Base-by-base conservation (phyloP, 2,329 filamentous ascomycete genomes). In the Penicillium psychrosexuale region DNA sequence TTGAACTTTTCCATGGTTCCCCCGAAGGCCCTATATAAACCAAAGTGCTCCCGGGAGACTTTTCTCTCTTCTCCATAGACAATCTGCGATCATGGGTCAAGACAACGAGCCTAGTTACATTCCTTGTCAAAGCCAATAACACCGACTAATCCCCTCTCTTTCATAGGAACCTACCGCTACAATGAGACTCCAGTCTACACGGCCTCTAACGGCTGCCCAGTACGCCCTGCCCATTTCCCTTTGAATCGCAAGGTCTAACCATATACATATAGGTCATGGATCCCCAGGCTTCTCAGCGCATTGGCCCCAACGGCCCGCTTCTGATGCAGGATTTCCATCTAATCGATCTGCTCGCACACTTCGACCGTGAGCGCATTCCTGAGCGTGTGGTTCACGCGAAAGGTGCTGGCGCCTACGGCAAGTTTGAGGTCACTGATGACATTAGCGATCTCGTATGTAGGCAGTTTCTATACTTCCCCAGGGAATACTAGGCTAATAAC, bases 321-420 rank as follows among this genome's bases (percentile, higher is more conserved):
- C 74, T 86, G 57, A 79, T 87, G 22, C 84, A 86, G 65, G 84
- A 86, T 67, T 85, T 85, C 67, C 84, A 87, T 66, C 71, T 87
- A 68, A 83, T 88, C 61, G 85, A 86, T 61, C 71, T 84, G 33
- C 77, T 88, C 13, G 72, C 75, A 22, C 72, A 75, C 52, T 76
- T 76, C 48, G 70, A 76, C 59, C 66, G 72, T 19, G 73, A 75
- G 55, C 66, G 72, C 19, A 74, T 74, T 43, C 74, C 73, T 0
- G 74, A 76, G 61, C 69, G 73, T 40, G 72, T 75, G 11, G 74
- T 76, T n/a, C 74, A 76, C 50, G 73, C 74, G 48, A 75, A 75
- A 62, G 74, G 72, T 58, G 70, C 71, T 58, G 74, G 74, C 51
- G 74, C 74, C 39, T 75, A 71, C 51, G 74, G 74, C 46, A 71